These are phyloP conservation scores for Tetracladium setigerum DNA, from an alignment of 495 filamentous ascomycete genomes.

Conservation along the genomic window DNA sequence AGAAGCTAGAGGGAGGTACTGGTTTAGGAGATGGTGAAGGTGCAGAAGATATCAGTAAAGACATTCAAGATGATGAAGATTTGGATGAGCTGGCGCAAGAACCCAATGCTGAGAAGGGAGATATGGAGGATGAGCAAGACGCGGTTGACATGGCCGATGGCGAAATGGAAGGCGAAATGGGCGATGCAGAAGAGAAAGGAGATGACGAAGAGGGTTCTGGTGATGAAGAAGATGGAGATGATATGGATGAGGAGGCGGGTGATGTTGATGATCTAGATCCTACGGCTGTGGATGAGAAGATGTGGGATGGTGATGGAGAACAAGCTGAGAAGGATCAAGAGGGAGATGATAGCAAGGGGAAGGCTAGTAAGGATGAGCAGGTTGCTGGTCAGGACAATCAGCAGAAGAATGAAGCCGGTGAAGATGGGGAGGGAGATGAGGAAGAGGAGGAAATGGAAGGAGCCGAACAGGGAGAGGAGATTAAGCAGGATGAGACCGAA, in stretches of 20 bases:
- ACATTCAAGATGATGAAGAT: conserved; percentile 89
- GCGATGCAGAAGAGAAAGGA: conserved; percentile 52
- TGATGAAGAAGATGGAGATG: conserved; percentile 41
- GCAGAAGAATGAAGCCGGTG: conserved; percentile 41
- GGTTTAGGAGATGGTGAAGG: conserved; percentile 95
- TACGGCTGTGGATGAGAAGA: conserved; percentile 89
- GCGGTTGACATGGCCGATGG: conserved; percentile 94
- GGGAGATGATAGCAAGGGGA: conserved; percentile 61
- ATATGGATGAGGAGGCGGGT: conserved; percentile 80
- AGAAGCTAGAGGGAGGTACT: conserved; percentile 83
- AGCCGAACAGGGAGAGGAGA: conserved; percentile 56
- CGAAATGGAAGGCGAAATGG: conserved; percentile 74
- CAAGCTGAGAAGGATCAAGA: conserved; percentile 74
- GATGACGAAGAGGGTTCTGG: conserved; percentile 41
- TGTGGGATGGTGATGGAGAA: conserved; percentile 84
- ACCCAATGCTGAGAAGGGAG: conserved; percentile 52
- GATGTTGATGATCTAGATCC: conserved; percentile 85
- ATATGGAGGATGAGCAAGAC: conserved; percentile 63
- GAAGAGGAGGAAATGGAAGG: conserved; percentile 51
- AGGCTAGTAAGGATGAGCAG: conserved; percentile 55
- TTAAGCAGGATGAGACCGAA: conserved; percentile 58
- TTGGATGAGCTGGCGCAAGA: conserved; percentile 86
- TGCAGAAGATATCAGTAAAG: conserved; percentile 94
- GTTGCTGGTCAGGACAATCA: conserved; percentile 52
- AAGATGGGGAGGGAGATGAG: conserved; percentile 41